phyloP scores from a whole-genome alignment of 106 monocot species.

The Apostasia shenzhenica region DNA sequence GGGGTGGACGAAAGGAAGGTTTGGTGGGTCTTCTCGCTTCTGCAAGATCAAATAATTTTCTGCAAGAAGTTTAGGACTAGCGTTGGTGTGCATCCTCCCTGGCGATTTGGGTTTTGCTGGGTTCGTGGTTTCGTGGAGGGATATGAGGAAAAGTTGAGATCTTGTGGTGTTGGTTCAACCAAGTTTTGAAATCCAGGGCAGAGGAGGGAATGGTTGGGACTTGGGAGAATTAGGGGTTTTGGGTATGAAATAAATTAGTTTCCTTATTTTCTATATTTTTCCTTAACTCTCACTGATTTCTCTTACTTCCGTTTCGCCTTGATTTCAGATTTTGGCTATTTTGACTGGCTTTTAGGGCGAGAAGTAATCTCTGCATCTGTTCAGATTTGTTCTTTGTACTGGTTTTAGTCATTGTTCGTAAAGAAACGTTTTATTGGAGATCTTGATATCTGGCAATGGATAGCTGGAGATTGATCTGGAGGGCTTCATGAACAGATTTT shows the following conservation, averaged over 20 bases:
- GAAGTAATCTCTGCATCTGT: neutral
- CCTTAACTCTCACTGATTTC: neutral
- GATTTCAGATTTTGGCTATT: neutral
- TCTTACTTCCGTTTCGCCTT: neutral
- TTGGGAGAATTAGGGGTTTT: slow-evolving; percentile 5
- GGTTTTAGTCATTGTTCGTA: neutral
- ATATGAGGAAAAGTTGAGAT: slow-evolving; percentile 14
- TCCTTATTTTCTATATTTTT: neutral
- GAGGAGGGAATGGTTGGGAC: slow-evolving; percentile 1
- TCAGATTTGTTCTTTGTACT: neutral
- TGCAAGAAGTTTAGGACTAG: neutral
- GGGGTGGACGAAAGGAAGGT: too few species aligned
- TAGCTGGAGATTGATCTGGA: neutral
- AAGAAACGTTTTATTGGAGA: neutral
- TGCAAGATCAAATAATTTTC: too few species aligned
- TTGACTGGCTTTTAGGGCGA: neutral
- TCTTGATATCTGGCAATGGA: neutral
- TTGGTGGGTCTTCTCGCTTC: too few species aligned
- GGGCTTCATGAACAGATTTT: neutral
- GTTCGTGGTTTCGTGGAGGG: slow-evolving; percentile 5
- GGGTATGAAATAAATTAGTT: neutral
- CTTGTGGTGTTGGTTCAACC: slow-evolving; percentile 14
- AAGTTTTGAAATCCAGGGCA: slow-evolving; percentile 4
- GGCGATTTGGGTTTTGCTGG: slow-evolving; percentile 2
- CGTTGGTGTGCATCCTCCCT: neutral